Base-by-base conservation (phyloP, 805 yeast species). In the Cyberlindnera xylosilytica region DNA sequence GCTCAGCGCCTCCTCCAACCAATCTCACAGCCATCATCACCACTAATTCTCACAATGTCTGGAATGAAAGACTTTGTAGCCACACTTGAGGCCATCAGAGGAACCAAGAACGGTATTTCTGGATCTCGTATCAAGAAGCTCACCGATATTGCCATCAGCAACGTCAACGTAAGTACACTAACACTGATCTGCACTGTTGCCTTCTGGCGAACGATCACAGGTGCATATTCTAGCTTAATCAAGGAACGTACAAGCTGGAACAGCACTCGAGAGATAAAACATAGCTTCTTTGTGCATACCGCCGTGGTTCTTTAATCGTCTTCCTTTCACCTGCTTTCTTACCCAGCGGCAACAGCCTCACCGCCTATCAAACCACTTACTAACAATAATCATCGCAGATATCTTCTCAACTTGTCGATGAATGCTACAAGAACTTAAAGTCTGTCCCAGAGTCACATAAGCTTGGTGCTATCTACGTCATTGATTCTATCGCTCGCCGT, bases 121-220 rank as follows among this genome's bases (percentile, higher is more conserved):
- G 98, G 98, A 34, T 81, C 96, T 42, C 88, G 97, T 69, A 93
- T 91, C 65, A 87, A 87, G 63, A 81, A 81, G 58, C 70, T 90
- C 60, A 86, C 91, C 35, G 84, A 86, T 44, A 62, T 86, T 48
- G 95, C 96, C 44, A 71, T 82, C 47, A 76, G 75, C 51, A 78
- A 88, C 62, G 83, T 84, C 43, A 64, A 59, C 46, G 68, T 45
- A 39, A 41, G 49, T 45, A 34, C 30, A 15, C 23, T n/a, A n/a
- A n/a, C n/a, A n/a, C n/a, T n/a, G n/a, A n/a, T n/a, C n/a, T n/a
- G n/a, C n/a, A n/a, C n/a, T n/a, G n/a, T n/a, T n/a, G n/a, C n/a
- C n/a, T n/a, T n/a, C n/a, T n/a, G n/a, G n/a, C n/a, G n/a, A n/a
- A n/a, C n/a, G n/a, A n/a, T n/a, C n/a, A n/a, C n/a, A n/a, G n/a